These are phyloP conservation scores for Sporothrix pallida DNA, from an alignment of 2,329 filamentous ascomycete species.

Conservation along the genomic window DNA sequence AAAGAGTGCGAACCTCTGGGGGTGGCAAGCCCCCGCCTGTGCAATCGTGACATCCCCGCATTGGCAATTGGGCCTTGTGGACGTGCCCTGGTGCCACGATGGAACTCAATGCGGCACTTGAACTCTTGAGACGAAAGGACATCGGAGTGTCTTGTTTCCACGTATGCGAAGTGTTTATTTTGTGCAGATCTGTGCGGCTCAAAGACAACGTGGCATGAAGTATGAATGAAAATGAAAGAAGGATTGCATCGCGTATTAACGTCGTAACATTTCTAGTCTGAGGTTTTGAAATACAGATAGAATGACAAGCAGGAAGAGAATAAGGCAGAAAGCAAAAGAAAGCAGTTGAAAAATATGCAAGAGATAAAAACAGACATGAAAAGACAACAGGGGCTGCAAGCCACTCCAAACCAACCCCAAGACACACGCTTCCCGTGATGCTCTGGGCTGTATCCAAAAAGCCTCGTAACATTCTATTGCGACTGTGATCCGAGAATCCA, in stretches of 20 bases:
- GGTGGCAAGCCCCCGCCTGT: not conserved
- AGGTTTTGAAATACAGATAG: not conserved
- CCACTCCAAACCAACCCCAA: not conserved
- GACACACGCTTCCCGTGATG: not conserved
- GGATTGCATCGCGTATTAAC: not conserved
- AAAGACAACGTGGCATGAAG: no score
- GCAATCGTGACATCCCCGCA: not conserved
- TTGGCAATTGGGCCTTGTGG: not conserved
- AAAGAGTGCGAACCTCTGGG: not conserved
- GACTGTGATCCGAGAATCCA: not conserved
- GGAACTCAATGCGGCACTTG: not conserved
- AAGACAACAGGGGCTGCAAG: constrained; percentile 2
- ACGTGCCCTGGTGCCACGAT: not conserved
- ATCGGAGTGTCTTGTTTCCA: not conserved
- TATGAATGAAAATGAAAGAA: not conserved
- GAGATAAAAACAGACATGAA: not conserved
- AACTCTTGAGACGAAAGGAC: not conserved
- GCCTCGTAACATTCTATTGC: not conserved
- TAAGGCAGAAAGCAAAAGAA: not conserved
- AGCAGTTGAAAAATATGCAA: not conserved
- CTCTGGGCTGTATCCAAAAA: not conserved
- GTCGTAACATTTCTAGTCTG: not conserved
- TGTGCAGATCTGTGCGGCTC: not conserved
- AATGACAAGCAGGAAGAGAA: not conserved
- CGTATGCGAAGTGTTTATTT: not conserved